Base-by-base conservation (phyloP, 2,329 filamentous ascomycete species). In the Cytospora piceicola region DNA sequence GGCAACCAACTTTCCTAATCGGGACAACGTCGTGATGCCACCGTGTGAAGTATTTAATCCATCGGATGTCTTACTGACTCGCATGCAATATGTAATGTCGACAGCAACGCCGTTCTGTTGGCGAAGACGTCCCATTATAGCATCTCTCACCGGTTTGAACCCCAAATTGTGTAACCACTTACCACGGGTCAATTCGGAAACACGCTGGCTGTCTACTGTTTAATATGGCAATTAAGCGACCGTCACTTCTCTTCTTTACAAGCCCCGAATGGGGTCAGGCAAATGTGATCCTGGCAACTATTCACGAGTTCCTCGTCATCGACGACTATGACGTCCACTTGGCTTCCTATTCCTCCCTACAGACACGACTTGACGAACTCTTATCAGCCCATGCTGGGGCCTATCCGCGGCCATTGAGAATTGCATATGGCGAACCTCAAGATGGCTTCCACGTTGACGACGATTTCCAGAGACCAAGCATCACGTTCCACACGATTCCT, bases 251-350 rank as follows among this genome's bases (percentile, higher is more conserved):
- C n/a, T 62, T 62, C 15, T 56, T 62, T 36, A 62, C 60, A 8
- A 62, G 56, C 22, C 53, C 49, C 24, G 60, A 62, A 62, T 62
- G 60, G 60, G 60, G 60, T 14, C 60, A 62, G 51, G 60, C 60
- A 22, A 62, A 62, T 24, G 60, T 62, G 30, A 56, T 62, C 12
- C 32, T 62, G 39, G 60, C 60, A 8, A 62, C 60, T 22, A 46
- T 62, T 17, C 60, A 62, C 20, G 60, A 62, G 8, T 62, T 62
- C 51, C 60, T 62, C 11, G 14, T 62, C 29, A n/a, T 54, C 11
- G 60, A 62, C 30, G 24, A 46, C 8, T 62, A 53, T 17, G 51
- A 62, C n/a, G 34, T 62, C 12, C 60, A 63, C n/a, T 34, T 63
- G 6, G 60, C 52, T 22, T 63, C 60, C 0, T 63, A 63, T 29